Percentiles rank a stretch among this genome's conserved stretches.
These are phyloP conservation scores for Ceratocystiopsis minuta DNA, from an alignment of 2,329 filamentous ascomycete species.

Conservation along the genomic window DNA sequence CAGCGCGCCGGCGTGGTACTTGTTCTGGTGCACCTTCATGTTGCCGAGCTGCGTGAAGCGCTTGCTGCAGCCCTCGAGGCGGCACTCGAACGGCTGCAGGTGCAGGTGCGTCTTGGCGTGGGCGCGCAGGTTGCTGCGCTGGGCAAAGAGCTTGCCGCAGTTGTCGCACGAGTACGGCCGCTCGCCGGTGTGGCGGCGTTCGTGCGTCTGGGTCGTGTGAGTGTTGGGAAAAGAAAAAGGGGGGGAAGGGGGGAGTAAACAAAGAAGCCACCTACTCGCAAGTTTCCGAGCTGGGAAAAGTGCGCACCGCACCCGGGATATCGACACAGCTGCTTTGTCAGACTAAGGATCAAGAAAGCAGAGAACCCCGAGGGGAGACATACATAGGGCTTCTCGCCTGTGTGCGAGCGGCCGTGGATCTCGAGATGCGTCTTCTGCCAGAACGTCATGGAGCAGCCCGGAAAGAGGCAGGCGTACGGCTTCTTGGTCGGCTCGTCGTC, in stretches of 20 bases:
- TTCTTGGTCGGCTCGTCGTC: conserved; percentile 6
- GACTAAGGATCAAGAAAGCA: too few species aligned
- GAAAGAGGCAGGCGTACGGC: conserved; percentile 42
- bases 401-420: conserved; percentile 77
- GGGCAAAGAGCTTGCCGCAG: conserved; percentile 69
- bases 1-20: conserved; percentile 67
- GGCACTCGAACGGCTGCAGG: conserved; percentile 64
- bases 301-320: conserved; percentile 43
- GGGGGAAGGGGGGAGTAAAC: conserved; percentile 1
- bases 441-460: conserved; percentile 65
- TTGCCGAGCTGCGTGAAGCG: conserved; percentile 82
- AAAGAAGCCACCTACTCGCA: conserved; percentile 41
- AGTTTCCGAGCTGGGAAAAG: conserved; percentile 81
- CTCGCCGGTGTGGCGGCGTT: conserved; percentile 73
- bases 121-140: conserved; percentile 68
- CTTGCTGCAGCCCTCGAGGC: conserved; percentile 69
- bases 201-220: conserved; percentile 45
- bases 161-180: conserved; percentile 64
- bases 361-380: too few species aligned
- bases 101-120: conserved; percentile 68
- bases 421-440: conserved; percentile 84
- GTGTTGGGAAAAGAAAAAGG: background rate
- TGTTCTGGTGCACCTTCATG: conserved; percentile 89
- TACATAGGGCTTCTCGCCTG: conserved; percentile 77
- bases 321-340: conserved; percentile 7